phyloP scores from a whole-genome alignment of 345 rosid species.

The Eucalyptus rudis region DNA sequence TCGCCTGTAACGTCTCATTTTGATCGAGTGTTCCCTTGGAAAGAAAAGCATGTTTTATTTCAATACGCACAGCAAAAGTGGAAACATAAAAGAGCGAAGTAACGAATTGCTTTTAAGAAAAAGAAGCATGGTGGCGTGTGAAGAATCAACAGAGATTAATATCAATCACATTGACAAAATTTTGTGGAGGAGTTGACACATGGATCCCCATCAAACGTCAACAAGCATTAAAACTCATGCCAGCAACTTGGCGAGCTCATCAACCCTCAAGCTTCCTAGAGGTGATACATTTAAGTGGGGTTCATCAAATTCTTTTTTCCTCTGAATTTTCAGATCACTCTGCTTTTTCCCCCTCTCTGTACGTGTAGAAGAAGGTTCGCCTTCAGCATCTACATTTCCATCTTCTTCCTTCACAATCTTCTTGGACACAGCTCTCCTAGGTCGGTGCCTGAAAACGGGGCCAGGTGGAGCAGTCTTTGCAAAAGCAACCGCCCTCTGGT shows the following conservation, averaged over 20 bases:
- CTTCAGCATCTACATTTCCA: not conserved
- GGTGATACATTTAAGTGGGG: constrained; percentile 13
- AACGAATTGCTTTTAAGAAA: not conserved
- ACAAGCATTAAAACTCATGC: constrained; percentile 7
- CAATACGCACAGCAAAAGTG: not conserved
- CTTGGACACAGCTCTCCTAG: constrained; percentile 13
- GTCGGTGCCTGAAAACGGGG: constrained; percentile 36
- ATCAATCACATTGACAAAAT: not conserved
- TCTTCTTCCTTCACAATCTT: constrained; percentile 22
- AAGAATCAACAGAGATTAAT: not conserved
- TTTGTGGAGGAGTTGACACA: not conserved
- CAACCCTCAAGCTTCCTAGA: constrained; percentile 54
- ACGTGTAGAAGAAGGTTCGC: not conserved
- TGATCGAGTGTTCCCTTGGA: not conserved
- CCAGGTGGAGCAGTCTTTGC: constrained; percentile 47
- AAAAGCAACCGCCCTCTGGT: constrained; percentile 41
- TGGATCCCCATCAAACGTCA: not conserved
- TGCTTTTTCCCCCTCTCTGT: constrained; percentile 1
- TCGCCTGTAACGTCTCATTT: not conserved
- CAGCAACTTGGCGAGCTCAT: constrained; percentile 83
- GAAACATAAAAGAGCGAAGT: not conserved
- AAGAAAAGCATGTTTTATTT: not conserved
- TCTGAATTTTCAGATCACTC: constrained; percentile 1
- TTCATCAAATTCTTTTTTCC: constrained; percentile 8
- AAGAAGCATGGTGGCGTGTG: too few relatives aligned